Percentiles rank a stretch among this genome's conserved stretches.
These are phyloP conservation scores for Annulohypoxylon moriforme DNA, from an alignment of 495 filamentous ascomycete species.

Conservation along the genomic window DNA sequence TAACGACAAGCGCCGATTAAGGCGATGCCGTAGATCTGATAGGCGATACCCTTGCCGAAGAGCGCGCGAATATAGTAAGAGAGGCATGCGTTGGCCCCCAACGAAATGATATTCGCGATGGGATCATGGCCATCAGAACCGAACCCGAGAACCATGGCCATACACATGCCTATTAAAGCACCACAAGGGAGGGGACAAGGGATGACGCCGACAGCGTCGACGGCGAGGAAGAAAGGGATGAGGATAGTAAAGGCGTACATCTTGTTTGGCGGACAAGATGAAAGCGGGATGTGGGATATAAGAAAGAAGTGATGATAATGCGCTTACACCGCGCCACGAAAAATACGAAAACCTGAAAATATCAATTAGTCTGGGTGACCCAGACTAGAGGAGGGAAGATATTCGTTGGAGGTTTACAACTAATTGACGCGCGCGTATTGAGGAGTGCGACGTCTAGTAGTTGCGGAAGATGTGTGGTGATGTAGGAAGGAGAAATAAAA, in stretches of 20 bases:
- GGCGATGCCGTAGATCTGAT: slow-evolving; percentile 5
- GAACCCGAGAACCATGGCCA: slow-evolving; percentile 4
- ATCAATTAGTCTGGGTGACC: neutral
- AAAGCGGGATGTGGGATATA: neutral
- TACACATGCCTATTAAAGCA: slow-evolving; percentile 3
- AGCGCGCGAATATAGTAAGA: neutral
- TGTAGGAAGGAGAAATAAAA: too few relatives aligned
- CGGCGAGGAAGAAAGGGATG: slow-evolving; percentile 16
- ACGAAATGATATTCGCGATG: neutral
- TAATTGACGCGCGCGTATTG: too few relatives aligned
- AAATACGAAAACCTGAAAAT: neutral
- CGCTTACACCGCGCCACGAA: neutral
- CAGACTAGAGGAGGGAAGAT: neutral
- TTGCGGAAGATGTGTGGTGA: too few relatives aligned
- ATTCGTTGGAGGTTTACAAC: neutral
- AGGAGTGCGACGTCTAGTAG: too few relatives aligned
- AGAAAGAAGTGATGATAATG: neutral
- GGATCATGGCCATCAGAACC: neutral
- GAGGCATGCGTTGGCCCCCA: neutral
- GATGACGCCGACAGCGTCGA: slow-evolving; percentile 11
- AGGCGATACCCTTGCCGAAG: neutral
- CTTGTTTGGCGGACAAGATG: neutral
- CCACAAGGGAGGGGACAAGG: too few relatives aligned
- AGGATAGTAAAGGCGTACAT: slow-evolving; percentile 27
- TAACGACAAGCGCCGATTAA: slow-evolving; percentile 12